Percentiles rank a stretch among this genome's conserved stretches.
Evolutionary conservation across 2,329 filamentous ascomycete species (phyloP).

Genomic region (Orbilia javanica): DNA sequence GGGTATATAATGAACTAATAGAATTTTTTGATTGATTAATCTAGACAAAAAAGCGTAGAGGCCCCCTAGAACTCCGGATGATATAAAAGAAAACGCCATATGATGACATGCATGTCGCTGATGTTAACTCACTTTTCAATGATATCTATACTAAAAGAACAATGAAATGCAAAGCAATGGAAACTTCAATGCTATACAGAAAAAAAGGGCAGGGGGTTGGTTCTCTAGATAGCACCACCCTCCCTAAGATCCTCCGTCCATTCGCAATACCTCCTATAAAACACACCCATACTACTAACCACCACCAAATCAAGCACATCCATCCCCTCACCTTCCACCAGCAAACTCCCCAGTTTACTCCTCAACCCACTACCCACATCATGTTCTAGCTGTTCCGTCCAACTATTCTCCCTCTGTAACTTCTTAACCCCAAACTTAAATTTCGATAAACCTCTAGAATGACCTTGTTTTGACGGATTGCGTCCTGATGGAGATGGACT

Average conservation of each 20-base stretch:
- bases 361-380: conserved; percentile 65
- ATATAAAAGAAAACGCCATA: conserved; percentile 2
- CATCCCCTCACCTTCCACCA: conserved; percentile 87
- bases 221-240: conserved; percentile 18
- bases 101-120: not conserved
- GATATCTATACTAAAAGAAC: not conserved
- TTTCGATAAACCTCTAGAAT: conserved; percentile 24
- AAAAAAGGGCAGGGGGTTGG: not conserved
- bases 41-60: not conserved
- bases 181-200: not conserved
- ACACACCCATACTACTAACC: conserved; percentile 89
- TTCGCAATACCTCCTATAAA: conserved; percentile 87
- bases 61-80: not conserved
- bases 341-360: conserved; percentile 92
- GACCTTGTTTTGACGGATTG: conserved; percentile 1
- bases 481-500: conserved; percentile 2
- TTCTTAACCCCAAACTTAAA: conserved; percentile 56
- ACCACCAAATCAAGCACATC: conserved; percentile 97
- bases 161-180: not conserved
- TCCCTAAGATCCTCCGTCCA: conserved; percentile 57
- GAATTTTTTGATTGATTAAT: not conserved
- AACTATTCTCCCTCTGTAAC: conserved; percentile 44
- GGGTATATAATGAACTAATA: not conserved
- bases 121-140: conserved; percentile 15
- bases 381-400: conserved; percentile 48